Evolutionary conservation across 208 protist species (phyloP).

Genomic region (Wallacemonas sp.): DNA sequence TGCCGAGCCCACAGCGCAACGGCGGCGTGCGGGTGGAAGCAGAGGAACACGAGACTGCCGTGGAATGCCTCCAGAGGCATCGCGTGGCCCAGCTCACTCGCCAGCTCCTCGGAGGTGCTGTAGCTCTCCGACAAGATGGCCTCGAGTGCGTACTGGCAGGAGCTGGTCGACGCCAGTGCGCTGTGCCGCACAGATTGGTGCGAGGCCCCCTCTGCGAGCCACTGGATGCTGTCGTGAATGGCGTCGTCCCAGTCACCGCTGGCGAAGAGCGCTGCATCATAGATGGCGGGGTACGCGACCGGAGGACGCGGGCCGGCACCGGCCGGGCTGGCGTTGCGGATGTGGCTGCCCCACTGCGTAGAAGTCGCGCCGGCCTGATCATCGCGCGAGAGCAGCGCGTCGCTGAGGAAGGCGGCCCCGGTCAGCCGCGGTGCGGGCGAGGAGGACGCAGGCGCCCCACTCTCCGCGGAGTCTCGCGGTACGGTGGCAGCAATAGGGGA

Average conservation of each 20-base stretch:
- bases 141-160: slow-evolving; percentile 3
- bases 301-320: not conserved
- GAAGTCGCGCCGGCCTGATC: not conserved
- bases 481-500: no score
- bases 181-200: slow-evolving; percentile 18
- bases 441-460: no score
- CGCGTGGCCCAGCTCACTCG: slow-evolving; percentile 1
- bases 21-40: slow-evolving; percentile 42
- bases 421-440: no score
- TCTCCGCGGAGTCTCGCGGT: no score
- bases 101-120: not conserved
- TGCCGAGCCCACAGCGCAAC: slow-evolving; percentile 40
- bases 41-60: slow-evolving; percentile 38
- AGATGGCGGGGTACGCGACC: not conserved
- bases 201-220: slow-evolving; percentile 33
- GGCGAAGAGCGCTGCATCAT: not conserved
- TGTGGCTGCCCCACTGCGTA: not conserved
- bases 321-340: not conserved
- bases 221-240: slow-evolving; percentile 17
- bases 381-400: not conserved
- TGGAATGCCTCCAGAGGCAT: slow-evolving; percentile 21
- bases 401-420: not conserved
- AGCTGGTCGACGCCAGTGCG: slow-evolving; percentile 12
- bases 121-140: slow-evolving; percentile 1
- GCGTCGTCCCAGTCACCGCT: not conserved